These are phyloP conservation scores for Irpex rosettiformis DNA, from an alignment of 1,284 basidiomycete genomes.

Conservation along the genomic window DNA sequence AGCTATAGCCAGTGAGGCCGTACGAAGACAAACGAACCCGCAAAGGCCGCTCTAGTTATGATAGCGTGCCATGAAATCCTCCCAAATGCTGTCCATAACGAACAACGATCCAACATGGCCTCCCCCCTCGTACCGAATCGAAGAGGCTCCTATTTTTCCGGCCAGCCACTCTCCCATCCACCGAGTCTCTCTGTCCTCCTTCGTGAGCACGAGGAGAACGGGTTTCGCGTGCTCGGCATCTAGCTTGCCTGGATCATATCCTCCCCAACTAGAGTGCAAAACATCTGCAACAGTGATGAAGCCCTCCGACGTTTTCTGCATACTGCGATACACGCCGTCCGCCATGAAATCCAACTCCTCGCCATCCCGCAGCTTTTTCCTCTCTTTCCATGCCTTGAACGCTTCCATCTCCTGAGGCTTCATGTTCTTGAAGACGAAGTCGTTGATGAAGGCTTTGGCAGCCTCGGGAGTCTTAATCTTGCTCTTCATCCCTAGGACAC, in stretches of 20 bases:
- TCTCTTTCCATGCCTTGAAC: constrained; percentile 40
- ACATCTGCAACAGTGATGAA: constrained; percentile 42
- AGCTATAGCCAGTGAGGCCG: too few relatives aligned
- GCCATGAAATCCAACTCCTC: constrained; percentile 41
- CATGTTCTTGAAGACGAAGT: constrained; percentile 38
- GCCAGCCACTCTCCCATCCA: constrained; percentile 46
- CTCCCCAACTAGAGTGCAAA: constrained; percentile 52
- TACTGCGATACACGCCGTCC: constrained; percentile 41
- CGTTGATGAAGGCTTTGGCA: constrained; percentile 39
- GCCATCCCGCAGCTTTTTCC: constrained; percentile 36
- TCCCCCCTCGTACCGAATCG: constrained; percentile 36
- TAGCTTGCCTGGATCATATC: constrained; percentile 38
- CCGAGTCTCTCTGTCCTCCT: constrained; percentile 36
- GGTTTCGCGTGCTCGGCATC: constrained; percentile 42
- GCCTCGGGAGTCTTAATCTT: constrained; percentile 38
- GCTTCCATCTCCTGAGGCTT: constrained; percentile 36
- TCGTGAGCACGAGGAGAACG: constrained; percentile 40
- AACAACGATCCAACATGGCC: constrained; percentile 44
- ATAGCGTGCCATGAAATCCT: constrained; percentile 29
- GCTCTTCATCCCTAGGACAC: constrained; percentile 28
- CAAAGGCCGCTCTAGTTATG: too few relatives aligned
- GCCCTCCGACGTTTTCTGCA: constrained; percentile 49
- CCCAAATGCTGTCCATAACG: constrained; percentile 42
- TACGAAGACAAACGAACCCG: too few relatives aligned
- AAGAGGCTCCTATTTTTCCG: constrained; percentile 36